Evolutionary conservation across 345 rosid species (phyloP), one percentile per base, ranked within the genome.

Genomic region (Populus alba): DNA sequence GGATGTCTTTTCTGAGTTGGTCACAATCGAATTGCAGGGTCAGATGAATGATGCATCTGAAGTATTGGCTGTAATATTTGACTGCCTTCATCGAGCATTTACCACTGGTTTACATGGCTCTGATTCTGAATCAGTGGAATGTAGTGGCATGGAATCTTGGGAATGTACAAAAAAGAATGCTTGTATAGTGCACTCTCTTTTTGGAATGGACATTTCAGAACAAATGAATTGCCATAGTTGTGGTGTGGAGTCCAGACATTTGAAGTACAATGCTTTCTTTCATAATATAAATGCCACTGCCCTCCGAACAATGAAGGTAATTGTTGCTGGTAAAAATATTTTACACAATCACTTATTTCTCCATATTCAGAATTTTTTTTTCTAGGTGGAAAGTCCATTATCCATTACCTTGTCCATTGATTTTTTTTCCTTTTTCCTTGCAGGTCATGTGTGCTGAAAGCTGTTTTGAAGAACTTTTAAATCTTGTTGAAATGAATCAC

Each of bases 31-130:
- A n/a, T 82, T 70, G 69, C 97, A 96, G 98, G 97, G 89, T 77
- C 95, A 96, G 87, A 96, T 96, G 99, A 94, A 96, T 76, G 99
- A 96, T 87, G 98, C 99, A 78, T 92, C 98, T 74, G 98, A 96
- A 92, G 99, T 96, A 63, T 80, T 96, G 85, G 93, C 76, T 23
- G 98, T 90, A 76, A 87, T 96, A 75, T 96, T 96, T 81, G 91
- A 89, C 73, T 94, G 97, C 86, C 98, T 96, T 85, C 98, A 96
- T 88, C 87, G 70, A 76, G 91, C 99, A 80, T 94, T 92, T 86
- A 84, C 95, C 77, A 80, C 80, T 41, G 83, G 87, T 75, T 85
- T 85, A 2, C 83, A 82, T 78, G 80, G 87, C 85, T 87, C 94
- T 81, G 94, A 88, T 82, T 78, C 90, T 37, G 90, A 91, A 43